Conservation (phyloP, 306 rosid species). For the Vigna radiata region DNA sequence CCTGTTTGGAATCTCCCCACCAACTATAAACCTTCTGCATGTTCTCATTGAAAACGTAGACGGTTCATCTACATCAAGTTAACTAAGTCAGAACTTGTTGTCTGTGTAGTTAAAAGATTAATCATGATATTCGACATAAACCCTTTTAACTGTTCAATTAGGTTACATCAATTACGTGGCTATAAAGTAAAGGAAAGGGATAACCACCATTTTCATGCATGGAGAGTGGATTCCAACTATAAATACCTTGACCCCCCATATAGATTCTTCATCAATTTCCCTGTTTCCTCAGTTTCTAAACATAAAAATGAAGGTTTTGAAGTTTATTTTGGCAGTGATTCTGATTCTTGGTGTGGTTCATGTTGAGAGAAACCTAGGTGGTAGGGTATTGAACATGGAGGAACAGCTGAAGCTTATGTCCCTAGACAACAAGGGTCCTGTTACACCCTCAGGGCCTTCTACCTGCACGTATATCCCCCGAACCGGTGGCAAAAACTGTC, state of each 20-base stretch:
- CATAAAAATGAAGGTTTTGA: slow-evolving; percentile 49
- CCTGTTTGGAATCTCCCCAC: no score
- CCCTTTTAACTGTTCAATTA: not conserved
- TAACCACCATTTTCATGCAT: not conserved
- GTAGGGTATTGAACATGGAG: slow-evolving; percentile 49
- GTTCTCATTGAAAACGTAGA: no score
- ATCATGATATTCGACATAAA: not conserved
- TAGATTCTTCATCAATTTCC: slow-evolving; percentile 25
- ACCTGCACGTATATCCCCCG: slow-evolving; percentile 81
- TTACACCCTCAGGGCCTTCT: slow-evolving; percentile 66
- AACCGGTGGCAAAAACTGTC: slow-evolving; percentile 66
- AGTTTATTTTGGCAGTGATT: slow-evolving; percentile 45
- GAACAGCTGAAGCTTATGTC: slow-evolving; percentile 49
- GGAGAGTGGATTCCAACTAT: not conserved
- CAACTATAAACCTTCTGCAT: no score
- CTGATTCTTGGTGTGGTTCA: slow-evolving; percentile 51
- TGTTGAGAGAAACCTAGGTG: slow-evolving; percentile 54
- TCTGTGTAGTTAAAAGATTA: not conserved
- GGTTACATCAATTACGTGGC: not conserved
- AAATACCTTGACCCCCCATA: slow-evolving; percentile 36
- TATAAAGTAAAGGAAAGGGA: slow-evolving; percentile 20
- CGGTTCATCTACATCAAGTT: not conserved
- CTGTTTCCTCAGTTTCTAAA: not conserved
- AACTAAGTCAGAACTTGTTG: not conserved
- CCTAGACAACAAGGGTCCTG: slow-evolving; percentile 59